Conservation (phyloP, 106 monocot genomes). For the Phalaenopsis aphrodite region DNA sequence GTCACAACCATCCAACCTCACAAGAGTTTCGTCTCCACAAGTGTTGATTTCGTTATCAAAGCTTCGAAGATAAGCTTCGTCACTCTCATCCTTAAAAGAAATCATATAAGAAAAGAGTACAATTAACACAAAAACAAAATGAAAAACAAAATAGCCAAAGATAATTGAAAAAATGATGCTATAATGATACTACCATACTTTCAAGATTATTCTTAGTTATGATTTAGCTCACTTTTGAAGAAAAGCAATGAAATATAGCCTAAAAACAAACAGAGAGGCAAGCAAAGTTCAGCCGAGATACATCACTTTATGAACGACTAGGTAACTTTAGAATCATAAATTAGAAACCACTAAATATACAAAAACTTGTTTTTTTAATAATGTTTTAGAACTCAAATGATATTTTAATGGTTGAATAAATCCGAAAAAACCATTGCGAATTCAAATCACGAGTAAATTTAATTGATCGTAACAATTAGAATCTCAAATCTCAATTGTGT, state of each 20-base stretch:
- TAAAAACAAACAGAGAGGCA: background rate
- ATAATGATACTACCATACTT: background rate
- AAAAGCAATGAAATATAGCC: background rate
- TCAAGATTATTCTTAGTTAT: background rate
- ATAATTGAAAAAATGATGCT: background rate
- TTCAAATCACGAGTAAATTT: too few relatives aligned
- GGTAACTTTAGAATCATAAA: too few relatives aligned
- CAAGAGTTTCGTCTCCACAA: slow-evolving; percentile 4
- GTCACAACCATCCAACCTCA: background rate
- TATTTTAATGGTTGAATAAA: too few relatives aligned
- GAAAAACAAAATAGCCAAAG: background rate
- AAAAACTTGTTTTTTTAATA: too few relatives aligned
- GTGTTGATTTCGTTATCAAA: slow-evolving; percentile 6
- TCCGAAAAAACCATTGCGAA: too few relatives aligned
- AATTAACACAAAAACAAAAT: background rate
- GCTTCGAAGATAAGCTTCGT: slow-evolving; percentile 48
- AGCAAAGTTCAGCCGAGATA: background rate
- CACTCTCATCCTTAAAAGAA: slow-evolving; percentile 38
- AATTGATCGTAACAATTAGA: too few relatives aligned
- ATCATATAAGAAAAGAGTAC: background rate
- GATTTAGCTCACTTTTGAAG: background rate
- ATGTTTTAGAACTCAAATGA: too few relatives aligned
- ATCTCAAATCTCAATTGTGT: too few relatives aligned
- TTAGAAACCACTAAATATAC: too few relatives aligned
- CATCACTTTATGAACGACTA: too few relatives aligned